phyloP scores from a whole-genome alignment of 2,329 filamentous ascomycete species.

The Phialemoniopsis sp. region DNA sequence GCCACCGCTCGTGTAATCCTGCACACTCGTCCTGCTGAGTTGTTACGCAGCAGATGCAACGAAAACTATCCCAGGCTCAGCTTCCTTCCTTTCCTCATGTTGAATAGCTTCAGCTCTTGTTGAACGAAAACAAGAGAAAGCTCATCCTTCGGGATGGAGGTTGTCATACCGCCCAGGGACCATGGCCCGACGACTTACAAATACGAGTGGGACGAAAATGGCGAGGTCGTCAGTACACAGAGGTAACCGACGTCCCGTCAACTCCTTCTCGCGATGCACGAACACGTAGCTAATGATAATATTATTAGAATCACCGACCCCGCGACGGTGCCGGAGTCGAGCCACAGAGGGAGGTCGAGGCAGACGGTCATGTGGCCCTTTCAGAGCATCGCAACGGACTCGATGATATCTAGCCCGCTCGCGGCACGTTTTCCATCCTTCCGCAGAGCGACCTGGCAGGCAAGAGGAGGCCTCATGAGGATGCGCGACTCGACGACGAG shows the following conservation, averaged over 20 bases:
- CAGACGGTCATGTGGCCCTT: constrained; percentile 28
- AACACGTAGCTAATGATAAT: background rate
- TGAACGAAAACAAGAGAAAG: background rate
- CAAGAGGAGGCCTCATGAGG: constrained; percentile 4
- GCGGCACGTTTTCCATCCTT: constrained; percentile 3
- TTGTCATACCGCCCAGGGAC: constrained; percentile 19
- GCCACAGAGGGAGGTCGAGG: constrained; percentile 4
- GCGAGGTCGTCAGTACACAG: constrained; percentile 13
- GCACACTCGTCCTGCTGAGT: background rate
- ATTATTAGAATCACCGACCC: background rate
- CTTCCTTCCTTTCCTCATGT: constrained; percentile 6
- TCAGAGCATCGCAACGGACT: constrained; percentile 22
- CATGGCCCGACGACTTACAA: constrained; percentile 17
- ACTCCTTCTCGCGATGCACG: background rate
- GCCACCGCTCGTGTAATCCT: background rate
- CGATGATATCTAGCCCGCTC: constrained; percentile 13
- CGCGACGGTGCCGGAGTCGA: background rate
- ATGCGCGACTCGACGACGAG: constrained; percentile 6
- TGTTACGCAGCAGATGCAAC: too few species aligned
- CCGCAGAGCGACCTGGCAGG: constrained; percentile 19
- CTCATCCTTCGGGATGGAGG: constrained; percentile 17
- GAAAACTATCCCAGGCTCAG: too few species aligned
- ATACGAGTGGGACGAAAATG: constrained; percentile 21
- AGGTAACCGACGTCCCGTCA: constrained; percentile 16
- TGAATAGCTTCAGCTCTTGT: constrained; percentile 2